Conservation (phyloP, 2,329 filamentous ascomycete genomes). For the Xylariales sp. region DNA sequence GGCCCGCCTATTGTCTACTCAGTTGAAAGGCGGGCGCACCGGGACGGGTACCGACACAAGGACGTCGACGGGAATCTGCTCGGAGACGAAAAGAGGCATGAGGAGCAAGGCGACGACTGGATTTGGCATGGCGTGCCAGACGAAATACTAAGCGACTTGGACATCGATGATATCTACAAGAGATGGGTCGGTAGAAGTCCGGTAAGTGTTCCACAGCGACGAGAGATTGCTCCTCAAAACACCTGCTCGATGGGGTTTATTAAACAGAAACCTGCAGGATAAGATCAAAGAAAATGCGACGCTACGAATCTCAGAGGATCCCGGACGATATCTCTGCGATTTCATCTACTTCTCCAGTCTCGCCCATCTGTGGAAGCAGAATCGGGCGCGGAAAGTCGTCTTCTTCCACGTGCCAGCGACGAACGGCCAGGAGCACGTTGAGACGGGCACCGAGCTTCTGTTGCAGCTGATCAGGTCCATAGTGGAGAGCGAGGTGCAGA, state of each 20-base stretch:
- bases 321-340: slow-evolving; percentile 72
- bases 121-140: slow-evolving; percentile 50
- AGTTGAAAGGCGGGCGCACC: slow-evolving; percentile 66
- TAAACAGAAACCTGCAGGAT: not conserved
- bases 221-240: not conserved
- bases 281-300: slow-evolving; percentile 29
- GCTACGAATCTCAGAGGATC: slow-evolving; percentile 61
- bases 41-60: slow-evolving; percentile 64
- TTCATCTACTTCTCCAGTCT: slow-evolving; percentile 73
- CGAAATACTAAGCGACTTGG: slow-evolving; percentile 53
- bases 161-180: slow-evolving; percentile 50
- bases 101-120: slow-evolving; percentile 38
- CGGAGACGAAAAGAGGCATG: slow-evolving; percentile 41
- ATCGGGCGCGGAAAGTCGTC: slow-evolving; percentile 46
- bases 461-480: slow-evolving; percentile 53
- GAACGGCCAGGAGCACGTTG: slow-evolving; percentile 42
- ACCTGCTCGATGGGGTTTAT: not conserved
- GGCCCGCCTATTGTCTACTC: slow-evolving; percentile 59
- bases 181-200: slow-evolving; percentile 50
- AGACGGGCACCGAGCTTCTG: slow-evolving; percentile 45
- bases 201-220: slow-evolving; percentile 31
- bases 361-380: slow-evolving; percentile 47
- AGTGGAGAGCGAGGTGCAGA: slow-evolving; percentile 35
- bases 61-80: slow-evolving; percentile 65
- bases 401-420: slow-evolving; percentile 71